A percentile compares a stretch with the other conserved stretches of the same genome.
These are phyloP conservation scores for Yamadazyma sp. DNA, from an alignment of 1,139 yeast genomes.

Conservation along the genomic window DNA sequence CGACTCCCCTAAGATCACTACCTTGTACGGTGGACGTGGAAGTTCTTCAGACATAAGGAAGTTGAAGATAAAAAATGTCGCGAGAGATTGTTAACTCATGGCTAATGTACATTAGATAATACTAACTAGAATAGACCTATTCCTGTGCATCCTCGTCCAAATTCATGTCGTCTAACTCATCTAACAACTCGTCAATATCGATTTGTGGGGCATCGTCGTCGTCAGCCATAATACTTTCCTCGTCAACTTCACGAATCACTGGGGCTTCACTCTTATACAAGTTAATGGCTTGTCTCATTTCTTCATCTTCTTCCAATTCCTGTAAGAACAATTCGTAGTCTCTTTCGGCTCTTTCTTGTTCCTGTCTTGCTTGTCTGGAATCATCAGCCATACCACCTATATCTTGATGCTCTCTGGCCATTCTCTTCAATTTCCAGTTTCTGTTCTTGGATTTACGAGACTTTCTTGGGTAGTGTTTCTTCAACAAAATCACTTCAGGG, in stretches of 20 bases:
- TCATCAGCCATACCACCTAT: constrained; percentile 75
- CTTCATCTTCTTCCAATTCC: constrained; percentile 96
- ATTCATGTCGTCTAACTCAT: constrained; percentile 91
- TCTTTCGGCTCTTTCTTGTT: constrained; percentile 87
- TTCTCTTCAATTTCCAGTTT: constrained; percentile 95
- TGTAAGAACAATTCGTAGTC: constrained; percentile 96
- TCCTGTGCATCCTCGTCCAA: constrained; percentile 45
- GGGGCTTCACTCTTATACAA: constrained; percentile 67
- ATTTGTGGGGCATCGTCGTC: constrained; percentile 78
- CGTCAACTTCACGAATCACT: constrained; percentile 34
- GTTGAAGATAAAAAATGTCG: not conserved
- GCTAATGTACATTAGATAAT: not conserved
- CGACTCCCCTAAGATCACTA: constrained; percentile 47
- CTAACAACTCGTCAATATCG: constrained; percentile 79
- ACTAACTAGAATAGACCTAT: not conserved
- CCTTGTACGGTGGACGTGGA: constrained; percentile 24
- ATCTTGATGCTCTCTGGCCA: constrained; percentile 94
- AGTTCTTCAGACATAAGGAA: constrained; percentile 3
- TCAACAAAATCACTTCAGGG: constrained; percentile 91
- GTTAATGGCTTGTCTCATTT: constrained; percentile 87
- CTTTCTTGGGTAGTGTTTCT: constrained; percentile 86
- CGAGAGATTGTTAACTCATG: not conserved
- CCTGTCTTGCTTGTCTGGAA: constrained; percentile 80
- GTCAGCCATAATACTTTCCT: constrained; percentile 47
- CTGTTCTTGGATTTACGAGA: constrained; percentile 75